Base-by-base conservation (phyloP, 345 rosid genomes). In the Boechera stricta region DNA sequence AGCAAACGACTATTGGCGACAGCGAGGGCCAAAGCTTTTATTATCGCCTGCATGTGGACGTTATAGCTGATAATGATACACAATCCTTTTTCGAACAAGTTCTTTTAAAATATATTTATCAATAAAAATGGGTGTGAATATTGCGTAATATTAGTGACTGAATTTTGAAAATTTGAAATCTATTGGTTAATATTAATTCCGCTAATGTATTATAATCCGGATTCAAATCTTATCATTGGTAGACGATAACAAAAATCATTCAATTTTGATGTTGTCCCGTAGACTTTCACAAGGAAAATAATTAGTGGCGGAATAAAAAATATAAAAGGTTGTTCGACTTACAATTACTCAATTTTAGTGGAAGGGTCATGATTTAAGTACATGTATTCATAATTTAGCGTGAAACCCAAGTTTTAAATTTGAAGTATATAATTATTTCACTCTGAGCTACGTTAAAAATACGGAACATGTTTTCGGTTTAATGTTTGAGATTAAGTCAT, bases 1-100 rank as follows among this genome's bases (percentile, higher is more conserved):
- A 18, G 71, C 55, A 42, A 12, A 54, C 28, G 72, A 26, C 78
- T 47, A 75, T 26, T 75, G 53, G 73, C 78, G 67, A 59, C 67
- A 75, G 36, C 24, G 60, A 36, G 73, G 60, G 73, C 39, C 73
- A 75, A 36, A 51, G 32, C 28, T 42, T 64, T 15, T 15, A 42
- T 42, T 24, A 54, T 54, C 71, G 18, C 71, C 33, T 54, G 29
- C 65, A 74, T 55, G 47, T 41, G 62, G 62, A 61, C 51, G 45
- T 21, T 18, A 47, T 38, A 28, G 49, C 62, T 38, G 41, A 38
- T 38, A 38, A 38, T 53, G 49, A 53, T 26, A 15, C 4, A 51
- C 36, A 4, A 15, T 32, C 10, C 41, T 32, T 44, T 45, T 58
- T 45, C n/a, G 13, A 29, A 33, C 66, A 16, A 21, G 0, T 28